Conservation (phyloP, 257 asterid species). For the Lithospermum erythrorhizon region DNA sequence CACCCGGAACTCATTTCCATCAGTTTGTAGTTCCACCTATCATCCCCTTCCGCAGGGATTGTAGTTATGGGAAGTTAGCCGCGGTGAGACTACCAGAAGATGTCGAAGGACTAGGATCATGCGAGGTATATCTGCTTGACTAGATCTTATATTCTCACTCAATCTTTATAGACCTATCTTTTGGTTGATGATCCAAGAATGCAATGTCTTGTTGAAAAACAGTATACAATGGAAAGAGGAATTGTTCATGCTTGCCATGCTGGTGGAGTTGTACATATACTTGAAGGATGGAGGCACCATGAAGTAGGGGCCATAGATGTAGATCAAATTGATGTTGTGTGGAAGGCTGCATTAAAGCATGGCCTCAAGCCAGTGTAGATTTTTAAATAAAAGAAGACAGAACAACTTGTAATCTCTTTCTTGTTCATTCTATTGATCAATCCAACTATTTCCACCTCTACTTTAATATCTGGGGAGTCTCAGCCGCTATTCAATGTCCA, state of each 20-base stretch:
- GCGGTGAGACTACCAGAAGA: conserved; percentile 86
- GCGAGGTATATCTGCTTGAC: conserved; percentile 36
- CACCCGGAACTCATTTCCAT: conserved; percentile 68
- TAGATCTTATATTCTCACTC: no score
- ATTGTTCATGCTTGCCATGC: conserved; percentile 98
- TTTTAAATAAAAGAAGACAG: not conserved
- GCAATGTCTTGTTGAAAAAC: conserved; percentile 4
- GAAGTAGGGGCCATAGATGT: conserved; percentile 83
- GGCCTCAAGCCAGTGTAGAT: conserved; percentile 56
- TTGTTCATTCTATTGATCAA: no score
- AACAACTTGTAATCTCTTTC: no score
- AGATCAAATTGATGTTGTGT: conserved; percentile 70
- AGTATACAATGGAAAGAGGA: conserved; percentile 89
- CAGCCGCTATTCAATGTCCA: no score
- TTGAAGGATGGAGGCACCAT: conserved; percentile 82
- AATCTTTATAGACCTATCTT: no score
- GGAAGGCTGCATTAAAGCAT: conserved; percentile 87
- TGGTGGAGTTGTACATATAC: conserved; percentile 78
- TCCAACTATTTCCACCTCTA: no score
- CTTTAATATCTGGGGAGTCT: no score
- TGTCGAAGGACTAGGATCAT: conserved; percentile 69
- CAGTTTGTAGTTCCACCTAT: conserved; percentile 86
- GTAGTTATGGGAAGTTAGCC: conserved; percentile 72
- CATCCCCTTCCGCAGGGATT: conserved; percentile 74
- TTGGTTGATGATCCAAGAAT: not conserved